Evolutionary conservation across 1,139 yeast species (phyloP), one percentile per base, ranked within the genome.

Genomic region (Lodderomyces beijingensis): DNA sequence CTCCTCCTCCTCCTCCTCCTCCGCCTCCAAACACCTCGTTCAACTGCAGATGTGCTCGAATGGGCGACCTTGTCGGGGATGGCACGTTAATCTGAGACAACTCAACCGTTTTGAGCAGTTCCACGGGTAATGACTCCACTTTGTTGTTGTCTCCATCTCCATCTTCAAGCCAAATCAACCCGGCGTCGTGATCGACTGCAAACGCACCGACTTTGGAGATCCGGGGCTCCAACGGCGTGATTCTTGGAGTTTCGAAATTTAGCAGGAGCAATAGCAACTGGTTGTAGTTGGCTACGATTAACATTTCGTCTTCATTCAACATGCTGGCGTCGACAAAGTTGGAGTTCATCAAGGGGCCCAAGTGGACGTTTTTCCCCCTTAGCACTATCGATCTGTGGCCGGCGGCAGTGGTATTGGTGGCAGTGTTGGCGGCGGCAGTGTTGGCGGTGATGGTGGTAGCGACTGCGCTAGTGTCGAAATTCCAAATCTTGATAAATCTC

Each of bases 401-500:
- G n/a, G n/a, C n/a, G n/a, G n/a, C n/a, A n/a, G n/a, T n/a, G n/a
- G n/a, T n/a, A n/a, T n/a, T n/a, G n/a, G n/a, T n/a, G n/a, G n/a
- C n/a, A n/a, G n/a, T n/a, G n/a, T n/a, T n/a, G n/a, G n/a, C n/a
- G n/a, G n/a, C n/a, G n/a, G n/a, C n/a, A 7, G 12, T 19, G 7
- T 12, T 18, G 12, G 20, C 16, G n/a, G n/a, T n/a, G n/a, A n/a
- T n/a, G n/a, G n/a, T n/a, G n/a, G n/a, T n/a, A n/a, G n/a, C n/a
- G n/a, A 8, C 22, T 19, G 22, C 22, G 22, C 50, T 53, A 4
- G 52, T 53, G 22, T 55, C 63, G 27, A 69, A 53, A 39, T 59
- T 65, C 89, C 89, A 81, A 1, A 76, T 53, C 36, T 80, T 76
- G 16, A 79, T 58, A 39, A 77, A 69, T 22, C 88, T 59, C 6